Conservation (phyloP, 2,329 filamentous ascomycete species). For the Alternaria novae-zelandiae region DNA sequence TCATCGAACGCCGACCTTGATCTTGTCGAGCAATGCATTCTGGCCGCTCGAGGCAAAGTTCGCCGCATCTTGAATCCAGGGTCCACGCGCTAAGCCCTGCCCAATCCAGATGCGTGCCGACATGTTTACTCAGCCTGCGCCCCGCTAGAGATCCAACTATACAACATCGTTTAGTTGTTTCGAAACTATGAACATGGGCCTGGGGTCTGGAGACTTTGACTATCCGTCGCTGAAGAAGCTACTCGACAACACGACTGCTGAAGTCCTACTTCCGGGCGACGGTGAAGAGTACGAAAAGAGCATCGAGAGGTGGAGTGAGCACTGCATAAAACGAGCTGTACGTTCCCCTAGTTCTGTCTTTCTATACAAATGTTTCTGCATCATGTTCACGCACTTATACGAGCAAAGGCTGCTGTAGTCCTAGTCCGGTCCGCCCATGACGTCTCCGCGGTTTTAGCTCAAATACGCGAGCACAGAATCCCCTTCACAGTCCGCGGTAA, state of each 20-base stretch:
- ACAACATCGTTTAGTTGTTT: background rate
- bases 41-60: slow-evolving; percentile 34
- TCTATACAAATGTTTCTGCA: background rate
- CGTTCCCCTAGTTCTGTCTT: background rate
- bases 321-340: slow-evolving; percentile 38
- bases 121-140: slow-evolving; percentile 2
- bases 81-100: slow-evolving; percentile 30
- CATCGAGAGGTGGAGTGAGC: slow-evolving; percentile 38
- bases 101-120: background rate
- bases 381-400: background rate
- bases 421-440: slow-evolving; percentile 25
- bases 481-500: slow-evolving; percentile 57
- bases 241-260: slow-evolving; percentile 23
- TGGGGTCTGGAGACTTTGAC: slow-evolving; percentile 14
- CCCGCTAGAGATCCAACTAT: background rate
- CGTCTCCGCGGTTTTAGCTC: slow-evolving; percentile 29
- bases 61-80: slow-evolving; percentile 32
- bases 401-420: slow-evolving; percentile 28
- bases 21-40: slow-evolving; percentile 6
- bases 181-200: slow-evolving; percentile 14
- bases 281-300: slow-evolving; percentile 31
- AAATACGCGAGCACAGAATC: slow-evolving; percentile 43
- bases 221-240: slow-evolving; percentile 27
- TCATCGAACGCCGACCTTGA: slow-evolving; percentile 21
- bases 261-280: slow-evolving; percentile 30